Percentiles rank a stretch among this genome's conserved stretches.
These are phyloP conservation scores for Dovyalis caffra DNA, from an alignment of 345 rosid genomes.

Conservation along the genomic window DNA sequence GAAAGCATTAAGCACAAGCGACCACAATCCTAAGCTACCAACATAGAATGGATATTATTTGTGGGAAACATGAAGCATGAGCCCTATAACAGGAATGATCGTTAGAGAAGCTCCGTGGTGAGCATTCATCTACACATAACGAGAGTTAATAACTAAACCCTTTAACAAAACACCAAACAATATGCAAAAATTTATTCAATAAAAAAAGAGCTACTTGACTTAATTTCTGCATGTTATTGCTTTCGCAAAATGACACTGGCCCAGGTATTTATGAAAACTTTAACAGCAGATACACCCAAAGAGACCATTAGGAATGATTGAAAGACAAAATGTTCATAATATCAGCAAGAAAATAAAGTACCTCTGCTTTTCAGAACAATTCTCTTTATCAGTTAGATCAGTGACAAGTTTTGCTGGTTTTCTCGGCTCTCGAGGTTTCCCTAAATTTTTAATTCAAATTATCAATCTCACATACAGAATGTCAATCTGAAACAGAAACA, in stretches of 20 bases:
- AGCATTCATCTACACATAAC: neutral
- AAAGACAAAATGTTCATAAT: neutral
- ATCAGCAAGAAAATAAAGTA: conserved; percentile 24
- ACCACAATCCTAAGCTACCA: neutral
- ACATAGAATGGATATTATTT: neutral
- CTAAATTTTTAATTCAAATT: conserved; percentile 29
- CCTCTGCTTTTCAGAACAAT: conserved; percentile 88
- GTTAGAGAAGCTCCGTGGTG: neutral
- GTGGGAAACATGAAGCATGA: neutral
- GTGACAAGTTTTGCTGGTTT: conserved; percentile 40
- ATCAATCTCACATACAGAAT: conserved; percentile 25
- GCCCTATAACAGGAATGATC: neutral
- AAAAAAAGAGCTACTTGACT: neutral
- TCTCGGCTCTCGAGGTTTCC: conserved; percentile 48
- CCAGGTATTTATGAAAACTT: neutral
- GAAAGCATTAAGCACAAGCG: neutral
- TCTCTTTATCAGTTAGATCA: conserved; percentile 63
- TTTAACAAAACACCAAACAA: neutral
- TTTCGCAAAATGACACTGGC: neutral
- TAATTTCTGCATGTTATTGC: neutral
- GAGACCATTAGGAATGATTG: neutral
- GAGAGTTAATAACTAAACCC: neutral
- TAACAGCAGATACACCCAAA: neutral
- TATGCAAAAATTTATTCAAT: neutral
- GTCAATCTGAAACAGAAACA: conserved; percentile 9